Conservation (phyloP, 768 basidiomycete species). For the Auricularia sp. region DNA sequence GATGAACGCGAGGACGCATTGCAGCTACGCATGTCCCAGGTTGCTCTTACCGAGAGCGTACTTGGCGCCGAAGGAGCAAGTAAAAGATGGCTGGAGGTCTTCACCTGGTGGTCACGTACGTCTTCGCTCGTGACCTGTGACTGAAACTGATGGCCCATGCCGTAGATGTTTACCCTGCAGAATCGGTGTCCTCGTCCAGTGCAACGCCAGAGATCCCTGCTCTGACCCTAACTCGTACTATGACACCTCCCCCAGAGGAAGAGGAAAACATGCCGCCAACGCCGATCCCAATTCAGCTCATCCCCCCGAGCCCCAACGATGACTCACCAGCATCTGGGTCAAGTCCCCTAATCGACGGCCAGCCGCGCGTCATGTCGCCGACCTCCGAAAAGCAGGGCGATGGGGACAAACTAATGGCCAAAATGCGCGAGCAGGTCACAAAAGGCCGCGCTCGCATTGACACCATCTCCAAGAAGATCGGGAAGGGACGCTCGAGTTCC, state of each 20-base stretch:
- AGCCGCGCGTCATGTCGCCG: background rate
- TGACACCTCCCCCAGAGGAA: background rate
- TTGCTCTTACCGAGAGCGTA: conserved; percentile 68
- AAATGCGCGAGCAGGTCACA: conserved; percentile 67
- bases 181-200: background rate
- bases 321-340: background rate
- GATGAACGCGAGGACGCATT: conserved; percentile 48
- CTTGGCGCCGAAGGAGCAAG: conserved; percentile 82
- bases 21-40: conserved; percentile 79
- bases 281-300: conserved; percentile 7
- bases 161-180: background rate
- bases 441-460: conserved; percentile 64
- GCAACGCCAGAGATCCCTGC: background rate
- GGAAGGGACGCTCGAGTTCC: conserved; percentile 34
- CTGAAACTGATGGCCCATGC: background rate
- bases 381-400: background rate
- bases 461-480: conserved; percentile 69
- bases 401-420: conserved; percentile 31
- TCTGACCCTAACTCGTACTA: conserved; percentile 4
- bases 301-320: conserved; percentile 8
- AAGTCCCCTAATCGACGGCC: background rate
- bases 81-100: conserved; percentile 71
- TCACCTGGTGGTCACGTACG: conserved; percentile 56
- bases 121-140: background rate
- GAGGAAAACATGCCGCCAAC: background rate